Conservation (phyloP, 805 yeast genomes). For the Cyberlindnera mycetangii region DNA sequence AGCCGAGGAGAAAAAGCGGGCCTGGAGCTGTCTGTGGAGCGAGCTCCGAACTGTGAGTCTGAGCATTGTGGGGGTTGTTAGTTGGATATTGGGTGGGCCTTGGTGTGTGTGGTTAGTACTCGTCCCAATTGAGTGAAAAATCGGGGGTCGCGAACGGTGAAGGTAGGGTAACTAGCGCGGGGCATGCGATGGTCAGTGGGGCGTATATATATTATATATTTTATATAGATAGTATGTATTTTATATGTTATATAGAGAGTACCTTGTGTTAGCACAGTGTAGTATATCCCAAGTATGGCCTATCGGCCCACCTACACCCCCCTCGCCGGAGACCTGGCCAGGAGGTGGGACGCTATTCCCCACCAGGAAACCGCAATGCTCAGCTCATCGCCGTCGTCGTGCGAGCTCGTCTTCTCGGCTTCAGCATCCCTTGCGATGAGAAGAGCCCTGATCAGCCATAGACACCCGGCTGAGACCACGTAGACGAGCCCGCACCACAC, state of each 20-base stretch:
- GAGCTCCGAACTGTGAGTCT: constrained; percentile 14
- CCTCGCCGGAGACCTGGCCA: no score
- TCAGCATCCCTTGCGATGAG: constrained; percentile 46
- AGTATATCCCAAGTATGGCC: no score
- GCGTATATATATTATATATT: no score
- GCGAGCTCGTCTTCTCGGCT: constrained; percentile 24
- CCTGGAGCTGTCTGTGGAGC: constrained; percentile 14
- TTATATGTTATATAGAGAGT: no score
- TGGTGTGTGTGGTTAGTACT: no score
- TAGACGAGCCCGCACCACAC: constrained; percentile 57
- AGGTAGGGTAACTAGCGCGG: neutral
- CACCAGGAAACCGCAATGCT: no score
- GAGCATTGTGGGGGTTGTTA: constrained; percentile 5
- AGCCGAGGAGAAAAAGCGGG: constrained; percentile 12
- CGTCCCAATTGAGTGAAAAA: no score
- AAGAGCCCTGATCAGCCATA: constrained; percentile 52
- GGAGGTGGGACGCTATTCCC: no score
- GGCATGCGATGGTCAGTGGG: no score
- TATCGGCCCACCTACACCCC: neutral
- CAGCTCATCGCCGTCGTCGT: constrained; percentile 29
- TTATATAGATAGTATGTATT: no score
- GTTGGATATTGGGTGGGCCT: neutral
- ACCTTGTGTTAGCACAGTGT: no score
- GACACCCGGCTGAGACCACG: constrained; percentile 40
- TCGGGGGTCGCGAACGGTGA: no score